Base-by-base conservation (phyloP, 495 filamentous ascomycete genomes). In the Daldinia decipiens region DNA sequence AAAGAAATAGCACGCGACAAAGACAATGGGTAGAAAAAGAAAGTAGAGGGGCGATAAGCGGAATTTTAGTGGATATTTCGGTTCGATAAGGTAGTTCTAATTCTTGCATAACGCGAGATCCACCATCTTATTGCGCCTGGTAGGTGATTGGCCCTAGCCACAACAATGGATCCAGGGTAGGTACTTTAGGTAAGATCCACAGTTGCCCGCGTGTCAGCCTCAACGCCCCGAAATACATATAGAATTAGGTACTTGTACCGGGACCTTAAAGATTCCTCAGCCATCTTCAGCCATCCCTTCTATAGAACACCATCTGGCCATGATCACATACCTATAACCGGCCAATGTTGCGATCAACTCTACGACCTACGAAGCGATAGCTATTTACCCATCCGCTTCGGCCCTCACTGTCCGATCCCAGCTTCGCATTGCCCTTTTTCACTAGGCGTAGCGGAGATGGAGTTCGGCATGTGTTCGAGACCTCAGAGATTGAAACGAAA, bases 401-500 rank as follows among this genome's bases (percentile, higher is more conserved):
- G 17, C 56, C 9, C 26, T 39, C 65, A 27, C 50, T 39, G 56
- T 36, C 57, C 39, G 52, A 57, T 65, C 59, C 43, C 24, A 58
- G 52, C 68, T 32, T 64, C 68, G 61, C 63, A 57, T 68, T 45
- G 55, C 45, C 52, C 70, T 50, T 43, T 57, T 32, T 65, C 40
- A 45, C 11, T 17, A 55, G 63, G 54, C 60, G 31, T 50, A 64
- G 67, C 67, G 68, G 76, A 78, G 74, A 78, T 78, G 76, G 76
- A 78, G 76, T 70, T 70, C 72, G 58, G 74, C 69, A 72, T 62
- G 74, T 64, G 74, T 67, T 66, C 71, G 76, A 71, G 70, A 76
- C 66, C 70, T 66, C 70, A 71, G 52, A 77, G 70, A 69, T 67
- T 67, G 53, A 77, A 70, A 68, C 27, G 52, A 62, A 65, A 57